Evolutionary conservation across 139 green algal genomes (phyloP), one percentile per base, ranked within the genome.

Genomic region (Astrephomene gubernaculifera): DNA sequence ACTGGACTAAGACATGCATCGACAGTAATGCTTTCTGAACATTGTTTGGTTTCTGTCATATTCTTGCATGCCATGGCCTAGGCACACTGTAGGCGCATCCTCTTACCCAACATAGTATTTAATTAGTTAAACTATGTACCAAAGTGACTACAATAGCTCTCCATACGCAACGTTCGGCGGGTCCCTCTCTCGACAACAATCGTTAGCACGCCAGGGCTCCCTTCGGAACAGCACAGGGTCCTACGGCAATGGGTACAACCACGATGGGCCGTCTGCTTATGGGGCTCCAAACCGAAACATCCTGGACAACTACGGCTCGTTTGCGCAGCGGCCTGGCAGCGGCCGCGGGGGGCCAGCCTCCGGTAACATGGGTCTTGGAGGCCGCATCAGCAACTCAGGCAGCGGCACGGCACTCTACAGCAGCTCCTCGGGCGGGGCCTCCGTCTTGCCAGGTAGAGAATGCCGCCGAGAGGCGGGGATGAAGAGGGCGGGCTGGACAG

Each of bases 391-490:
- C 41, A 84, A 49, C 78, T 84, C 78, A 0, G 49, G 71, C 33
- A 52, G 71, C 9, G 41, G n/a, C 1, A n/a, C 61, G 4, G 39
- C 78, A n/a, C 63, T 84, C n/a, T 84, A 84, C 43, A 84, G 78
- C 64, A 57, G 60, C 39, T 22, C 12, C 27, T 60, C 38, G 6
- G 75, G 75, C 10, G 73, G 73, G 12, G 33, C 73, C 27, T 54
- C 52, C 53, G 52, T 69, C 9, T 5, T 69, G 36, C 73, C 73
- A 53, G 73, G 73, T 81, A 31, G n/a, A n/a, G n/a, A n/a, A n/a
- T n/a, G n/a, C n/a, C n/a, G n/a, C n/a, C n/a, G n/a, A n/a, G n/a
- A n/a, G n/a, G n/a, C n/a, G n/a, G n/a, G n/a, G n/a, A n/a, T n/a
- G n/a, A n/a, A n/a, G n/a, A n/a, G n/a, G n/a, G n/a, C n/a, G n/a